Evolutionary conservation across 2,329 filamentous ascomycete species (phyloP), one percentile per base, ranked within the genome.

Genomic region (Huntiella omanensis): DNA sequence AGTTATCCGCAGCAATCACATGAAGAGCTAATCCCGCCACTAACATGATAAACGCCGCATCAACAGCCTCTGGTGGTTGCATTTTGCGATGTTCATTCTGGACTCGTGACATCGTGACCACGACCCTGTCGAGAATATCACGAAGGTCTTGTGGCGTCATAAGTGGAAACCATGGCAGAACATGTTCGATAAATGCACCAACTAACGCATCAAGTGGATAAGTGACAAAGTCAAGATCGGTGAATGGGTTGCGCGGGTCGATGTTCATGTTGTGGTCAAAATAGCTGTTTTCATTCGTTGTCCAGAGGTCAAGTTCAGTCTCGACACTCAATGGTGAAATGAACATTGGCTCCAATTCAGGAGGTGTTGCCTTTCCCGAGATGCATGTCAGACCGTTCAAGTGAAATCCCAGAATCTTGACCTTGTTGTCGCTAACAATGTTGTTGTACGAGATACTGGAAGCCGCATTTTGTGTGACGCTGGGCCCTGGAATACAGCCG

Each of bases 81-180:
- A 38, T 15, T n/a, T 33, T 13, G 22, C 15, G 15, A n/a, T 19
- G 7, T 11, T 16, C 16, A 3, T 17, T n/a, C 4, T 22, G 33
- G 11, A 39, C 15, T 5, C 16, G 33, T 15, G 11, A 13, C 3
- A 47, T 42, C 7, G 28, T 22, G n/a, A 49, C 49, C 4, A 49
- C 45, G 11, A 42, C 38, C 2, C 48, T 46, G 2, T 45, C 38
- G 12, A 52, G 43, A 3, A 54, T 17, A 2, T 37, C 45, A 1
- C 46, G 16, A 22, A 50, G 48, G 19, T 48, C 50, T 11, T 43
- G 39, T 10, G 50, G 50, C 38, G 53, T 52, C n/a, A 54, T 48
- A 33, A 54, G 52, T 10, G 52, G 53, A 39, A 50, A 54, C 51
- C 50, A 54, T 3, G 51, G 52, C 10, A 54, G 40, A 1, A 53